These are phyloP conservation scores for Zopfia rhizophila DNA, from an alignment of 2,329 filamentous ascomycete genomes.

Conservation along the genomic window DNA sequence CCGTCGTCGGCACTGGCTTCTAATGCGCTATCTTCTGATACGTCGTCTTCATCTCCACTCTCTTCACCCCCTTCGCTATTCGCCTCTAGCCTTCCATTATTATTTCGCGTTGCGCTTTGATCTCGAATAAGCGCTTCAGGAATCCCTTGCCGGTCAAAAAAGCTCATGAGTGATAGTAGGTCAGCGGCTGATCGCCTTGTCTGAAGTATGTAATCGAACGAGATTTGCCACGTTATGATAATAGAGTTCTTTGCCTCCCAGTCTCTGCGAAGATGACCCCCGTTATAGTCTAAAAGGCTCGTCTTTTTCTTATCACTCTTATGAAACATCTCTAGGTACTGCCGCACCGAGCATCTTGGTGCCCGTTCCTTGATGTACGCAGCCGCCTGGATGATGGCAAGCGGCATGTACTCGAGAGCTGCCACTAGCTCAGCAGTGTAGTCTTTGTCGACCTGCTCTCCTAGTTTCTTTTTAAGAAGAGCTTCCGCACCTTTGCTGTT, in stretches of 20 bases:
- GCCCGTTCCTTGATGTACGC: constrained; percentile 41
- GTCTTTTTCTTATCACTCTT: constrained; percentile 38
- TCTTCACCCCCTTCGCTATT: too few species aligned
- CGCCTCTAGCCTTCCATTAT: too few species aligned
- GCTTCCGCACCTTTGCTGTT: background rate
- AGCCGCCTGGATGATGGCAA: constrained; percentile 50
- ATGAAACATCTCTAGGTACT: constrained; percentile 53
- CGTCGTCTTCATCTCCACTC: too few species aligned
- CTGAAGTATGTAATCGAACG: constrained; percentile 42
- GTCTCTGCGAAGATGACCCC: constrained; percentile 39
- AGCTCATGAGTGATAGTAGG: constrained; percentile 57
- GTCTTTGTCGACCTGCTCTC: constrained; percentile 18
- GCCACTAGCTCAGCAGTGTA: constrained; percentile 31
- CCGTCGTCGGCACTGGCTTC: too few species aligned
- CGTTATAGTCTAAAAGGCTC: constrained; percentile 17
- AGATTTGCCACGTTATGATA: constrained; percentile 41
- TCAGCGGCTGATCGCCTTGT: constrained; percentile 44
- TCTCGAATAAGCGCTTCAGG: constrained; percentile 42
- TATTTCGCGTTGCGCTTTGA: constrained; percentile 9
- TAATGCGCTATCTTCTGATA: too few species aligned
- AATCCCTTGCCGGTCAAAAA: constrained; percentile 56
- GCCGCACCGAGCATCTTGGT: constrained; percentile 39
- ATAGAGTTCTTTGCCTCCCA: constrained; percentile 41
- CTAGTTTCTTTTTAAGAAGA: constrained; percentile 17
- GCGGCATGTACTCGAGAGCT: constrained; percentile 45